Evolutionary conservation across 176 grass and related monocot genomes (phyloP).

Genomic region (Eleusine coracana): DNA sequence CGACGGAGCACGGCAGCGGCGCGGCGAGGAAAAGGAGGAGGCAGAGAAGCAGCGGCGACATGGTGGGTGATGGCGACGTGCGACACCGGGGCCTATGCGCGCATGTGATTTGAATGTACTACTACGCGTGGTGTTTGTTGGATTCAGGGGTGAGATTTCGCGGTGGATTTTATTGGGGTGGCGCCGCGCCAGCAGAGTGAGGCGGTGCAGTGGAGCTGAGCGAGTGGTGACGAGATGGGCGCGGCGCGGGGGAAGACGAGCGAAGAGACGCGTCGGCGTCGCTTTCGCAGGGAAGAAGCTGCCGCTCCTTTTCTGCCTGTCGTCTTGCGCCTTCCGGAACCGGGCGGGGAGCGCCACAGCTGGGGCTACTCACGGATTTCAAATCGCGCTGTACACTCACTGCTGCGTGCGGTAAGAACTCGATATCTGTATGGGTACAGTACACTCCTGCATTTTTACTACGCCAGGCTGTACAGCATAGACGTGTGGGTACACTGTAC

Average conservation of each 20-base stretch:
- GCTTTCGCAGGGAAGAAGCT: conserved; percentile 22
- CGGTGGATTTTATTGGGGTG: conserved; percentile 48
- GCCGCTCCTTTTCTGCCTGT: conserved; percentile 33
- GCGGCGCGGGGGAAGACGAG: neutral
- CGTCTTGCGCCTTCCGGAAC: conserved; percentile 42
- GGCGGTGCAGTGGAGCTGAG: neutral
- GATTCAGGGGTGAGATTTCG: conserved; percentile 44
- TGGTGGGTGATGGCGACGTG: conserved; percentile 43
- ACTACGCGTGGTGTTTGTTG: neutral
- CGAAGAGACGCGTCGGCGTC: conserved; percentile 1
- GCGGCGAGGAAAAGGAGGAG: conserved; percentile 30
- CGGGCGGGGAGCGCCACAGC: conserved; percentile 5
- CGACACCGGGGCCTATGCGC: conserved; percentile 5
- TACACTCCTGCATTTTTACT: neutral
- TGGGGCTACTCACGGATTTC: neutral
- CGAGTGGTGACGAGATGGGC: neutral
- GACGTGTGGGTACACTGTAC: neutral
- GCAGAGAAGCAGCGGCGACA: conserved; percentile 37
- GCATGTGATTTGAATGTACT: conserved; percentile 14
- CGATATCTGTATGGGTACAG: neutral
- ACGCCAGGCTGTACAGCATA: neutral
- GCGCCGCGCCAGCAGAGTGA: neutral
- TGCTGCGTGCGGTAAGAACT: neutral
- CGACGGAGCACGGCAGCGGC: neutral
- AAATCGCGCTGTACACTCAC: neutral